These are phyloP conservation scores for Colletotrichum sansevieriae DNA, from an alignment of 2,329 filamentous ascomycete genomes.

Conservation along the genomic window DNA sequence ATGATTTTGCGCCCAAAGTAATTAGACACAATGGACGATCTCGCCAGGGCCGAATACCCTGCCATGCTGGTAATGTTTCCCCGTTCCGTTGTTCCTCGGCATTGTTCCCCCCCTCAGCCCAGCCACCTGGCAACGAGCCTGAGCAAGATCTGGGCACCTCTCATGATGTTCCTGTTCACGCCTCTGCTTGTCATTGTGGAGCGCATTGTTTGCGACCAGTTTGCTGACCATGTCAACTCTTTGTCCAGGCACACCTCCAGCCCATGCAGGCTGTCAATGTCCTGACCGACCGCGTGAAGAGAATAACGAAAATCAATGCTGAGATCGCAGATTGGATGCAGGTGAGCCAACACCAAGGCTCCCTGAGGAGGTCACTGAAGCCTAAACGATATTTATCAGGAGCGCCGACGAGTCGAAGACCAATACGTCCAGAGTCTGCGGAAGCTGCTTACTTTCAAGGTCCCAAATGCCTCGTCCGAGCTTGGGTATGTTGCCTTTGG, in stretches of 20 bases:
- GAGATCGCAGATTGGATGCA: conserved; percentile 98
- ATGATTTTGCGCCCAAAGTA: conserved; percentile 39
- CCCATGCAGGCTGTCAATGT: conserved; percentile 85
- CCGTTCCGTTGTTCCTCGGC: conserved; percentile 8
- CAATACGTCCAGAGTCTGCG: conserved; percentile 85
- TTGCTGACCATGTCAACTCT: conserved; percentile 39
- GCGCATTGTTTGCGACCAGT: conserved; percentile 38
- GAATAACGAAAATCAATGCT: conserved; percentile 86
- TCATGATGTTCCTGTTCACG: not conserved
- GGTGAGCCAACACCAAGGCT: conserved; percentile 66
- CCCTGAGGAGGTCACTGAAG: conserved; percentile 18
- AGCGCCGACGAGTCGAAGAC: conserved; percentile 92
- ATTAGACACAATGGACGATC: conserved; percentile 73
- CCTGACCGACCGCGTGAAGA: conserved; percentile 87
- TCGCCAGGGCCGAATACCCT: conserved; percentile 91
- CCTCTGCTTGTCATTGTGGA: not conserved
- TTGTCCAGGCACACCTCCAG: conserved; percentile 79
- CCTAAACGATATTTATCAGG: conserved; percentile 65
- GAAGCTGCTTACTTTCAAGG: conserved; percentile 81
- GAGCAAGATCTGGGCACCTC: not conserved
- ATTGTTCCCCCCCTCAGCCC: conserved; percentile 15
- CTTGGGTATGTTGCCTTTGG: conserved; percentile 78
- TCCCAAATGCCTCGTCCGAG: conserved; percentile 82
- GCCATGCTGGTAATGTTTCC: conserved; percentile 81
- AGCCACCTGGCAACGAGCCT: conserved; percentile 29